Evolutionary conservation across 208 protist genomes (phyloP), one percentile per base, ranked within the genome.

Genomic region (Leishmania lainsoni): DNA sequence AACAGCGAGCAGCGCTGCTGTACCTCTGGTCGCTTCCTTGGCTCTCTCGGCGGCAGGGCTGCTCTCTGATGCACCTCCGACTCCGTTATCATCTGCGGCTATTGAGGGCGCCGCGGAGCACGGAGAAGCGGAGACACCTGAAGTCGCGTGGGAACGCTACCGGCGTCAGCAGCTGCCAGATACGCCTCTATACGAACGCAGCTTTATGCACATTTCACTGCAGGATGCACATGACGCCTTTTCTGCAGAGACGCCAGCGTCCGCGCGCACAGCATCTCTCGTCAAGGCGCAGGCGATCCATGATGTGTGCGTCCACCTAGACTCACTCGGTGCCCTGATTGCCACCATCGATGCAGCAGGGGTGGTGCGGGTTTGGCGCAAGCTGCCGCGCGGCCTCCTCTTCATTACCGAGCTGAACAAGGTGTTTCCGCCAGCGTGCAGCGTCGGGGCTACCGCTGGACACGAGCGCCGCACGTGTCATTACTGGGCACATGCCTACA

Each of bases 301-400:
- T 29, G 92, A 93, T 76, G 74, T 92, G 49, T 86, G 74, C 56
- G 76, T 90, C 17, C 77, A 91, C 52, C 52, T 83, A 42, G 92
- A 96, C 79, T 75, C 87, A 0, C 84, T 92, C 42, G 90, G 90
- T 26, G 86, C 83, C 20, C 75, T 96, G 39, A 75, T 94, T 72
- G 78, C 83, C 58, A 92, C 86, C 3, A 61, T 96, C 3, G 92
- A 93, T 81, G 80, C 75, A 6, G 49, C 58, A 54, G 92, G 92
- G 45, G 83, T 85, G 29, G 68, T 94, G 65, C 89, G 92, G 26
- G 76, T 92, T 51, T 93, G 89, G 92, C 89, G 92, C 52, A 96
- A 93, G 84, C 87, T 96, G 48, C 90, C 92, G 12, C 87, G 88
- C 63, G 75, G 81, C 3, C 66, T 96, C 59, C 89, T 94, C 76